Base-by-base conservation (phyloP, 2,329 filamentous ascomycete genomes). In the Conoideocrella luteorostrata region DNA sequence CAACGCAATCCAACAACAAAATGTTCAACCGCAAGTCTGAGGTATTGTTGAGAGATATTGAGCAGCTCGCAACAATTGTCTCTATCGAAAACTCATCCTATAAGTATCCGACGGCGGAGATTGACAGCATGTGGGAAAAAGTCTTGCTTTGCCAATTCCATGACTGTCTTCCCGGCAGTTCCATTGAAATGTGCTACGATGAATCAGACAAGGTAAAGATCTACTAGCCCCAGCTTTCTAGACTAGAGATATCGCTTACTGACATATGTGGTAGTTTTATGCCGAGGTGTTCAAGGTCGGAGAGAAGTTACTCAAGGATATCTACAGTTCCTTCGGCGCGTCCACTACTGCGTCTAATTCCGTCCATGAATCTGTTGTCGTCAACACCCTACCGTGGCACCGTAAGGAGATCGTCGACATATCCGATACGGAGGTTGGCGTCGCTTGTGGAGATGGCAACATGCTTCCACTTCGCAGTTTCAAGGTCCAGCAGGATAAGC, bases 131-230 rank as follows among this genome's bases (percentile, higher is more conserved):
- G 82, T 98, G 93, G 93, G 91, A 97, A 69, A 76, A 78, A 44
- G 84, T 91, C 3, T 74, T 97, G 20, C 78, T 97, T 21, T 97
- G 91, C 53, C 93, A 98, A 58, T 98, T 98, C 73, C 93, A 98
- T 52, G 93, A 98, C 61, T 97, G 93, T 61, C 74, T 98, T 41
- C 93, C 93, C 1, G 93, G 93, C 44, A 96, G 88, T 60, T 87
- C 82, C 26, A 97, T 98, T 55, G 90, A 94, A 63, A 96, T 97
- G 89, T 95, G 89, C 64, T 97, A 97, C 56, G 88, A 95, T 61
- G 93, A 98, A 60, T 95, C 90, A 3, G 86, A 95, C 59, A 78
- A 89, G 67, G 78, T 80, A 63, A 61, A 67, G 28, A 13, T 4
- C 33, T 13, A 5, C 12, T 6, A 24, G 5, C 6, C 18, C 11